phyloP scores from a whole-genome alignment of 257 asterid genomes.

The Knoxia roxburghii region DNA sequence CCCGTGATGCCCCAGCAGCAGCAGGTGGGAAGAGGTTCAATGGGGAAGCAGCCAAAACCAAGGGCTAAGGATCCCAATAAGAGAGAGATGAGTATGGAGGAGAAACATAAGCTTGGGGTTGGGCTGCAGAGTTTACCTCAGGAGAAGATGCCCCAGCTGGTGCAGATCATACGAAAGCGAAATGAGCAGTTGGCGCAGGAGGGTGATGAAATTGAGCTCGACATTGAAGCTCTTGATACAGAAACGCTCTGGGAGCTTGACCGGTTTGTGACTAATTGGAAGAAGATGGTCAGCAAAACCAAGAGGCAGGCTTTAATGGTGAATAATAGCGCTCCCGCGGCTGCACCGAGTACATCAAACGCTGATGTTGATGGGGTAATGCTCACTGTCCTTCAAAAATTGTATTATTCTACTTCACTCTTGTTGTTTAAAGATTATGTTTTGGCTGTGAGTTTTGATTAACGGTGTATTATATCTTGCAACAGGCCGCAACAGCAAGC shows the following conservation, averaged over 20 bases:
- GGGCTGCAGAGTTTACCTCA: constrained; percentile 93
- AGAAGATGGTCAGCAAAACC: constrained; percentile 85
- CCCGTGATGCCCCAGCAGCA: constrained; percentile 31
- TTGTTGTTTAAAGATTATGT: too few species aligned
- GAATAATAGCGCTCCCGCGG: constrained; percentile 23
- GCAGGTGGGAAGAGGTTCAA: constrained; percentile 21
- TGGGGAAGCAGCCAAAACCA: constrained; percentile 75
- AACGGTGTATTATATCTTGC: background rate
- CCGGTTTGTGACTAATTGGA: constrained; percentile 94
- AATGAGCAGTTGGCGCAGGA: constrained; percentile 85
- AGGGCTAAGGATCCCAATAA: constrained; percentile 82
- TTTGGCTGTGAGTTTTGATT: background rate
- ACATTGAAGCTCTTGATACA: constrained; percentile 84
- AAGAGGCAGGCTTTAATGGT: constrained; percentile 74
- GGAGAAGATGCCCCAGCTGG: constrained; percentile 92
- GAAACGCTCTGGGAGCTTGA: constrained; percentile 99
- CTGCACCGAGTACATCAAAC: constrained; percentile 31
- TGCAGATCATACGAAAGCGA: constrained; percentile 78
- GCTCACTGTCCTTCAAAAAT: background rate
- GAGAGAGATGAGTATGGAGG: constrained; percentile 91
- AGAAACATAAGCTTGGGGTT: constrained; percentile 85
- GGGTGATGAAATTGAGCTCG: constrained; percentile 97
- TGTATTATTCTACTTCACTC: background rate
- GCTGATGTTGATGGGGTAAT: constrained; percentile 62
- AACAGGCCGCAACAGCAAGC: constrained; percentile 45